Percentiles rank a stretch among this genome's conserved stretches.
Evolutionary conservation across 306 rosid genomes (phyloP).

Genomic region (Dryas octopetala): DNA sequence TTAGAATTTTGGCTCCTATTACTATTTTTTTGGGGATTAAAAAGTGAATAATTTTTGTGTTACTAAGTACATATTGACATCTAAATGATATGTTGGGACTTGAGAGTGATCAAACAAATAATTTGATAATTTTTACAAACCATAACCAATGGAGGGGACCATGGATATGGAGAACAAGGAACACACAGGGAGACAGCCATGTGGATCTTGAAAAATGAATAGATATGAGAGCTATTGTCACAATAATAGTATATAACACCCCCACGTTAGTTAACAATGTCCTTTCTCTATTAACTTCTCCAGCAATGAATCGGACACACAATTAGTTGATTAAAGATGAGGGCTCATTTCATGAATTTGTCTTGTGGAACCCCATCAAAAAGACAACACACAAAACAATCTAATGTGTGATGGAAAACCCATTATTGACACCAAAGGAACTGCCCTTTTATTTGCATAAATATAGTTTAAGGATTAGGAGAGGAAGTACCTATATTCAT

Average conservation of each 20-base stretch:
- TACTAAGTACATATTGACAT: neutral
- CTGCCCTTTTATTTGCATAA: neutral
- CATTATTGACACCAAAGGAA: neutral
- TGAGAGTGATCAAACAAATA: neutral
- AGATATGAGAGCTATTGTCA: constrained; percentile 1
- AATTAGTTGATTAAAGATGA: neutral
- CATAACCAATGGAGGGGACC: neutral
- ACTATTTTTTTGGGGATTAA: neutral
- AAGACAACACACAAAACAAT: neutral
- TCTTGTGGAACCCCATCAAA: constrained; percentile 19
- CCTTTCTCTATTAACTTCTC: neutral
- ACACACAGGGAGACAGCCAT: constrained; percentile 24
- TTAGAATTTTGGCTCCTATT: neutral
- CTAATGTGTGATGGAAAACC: neutral
- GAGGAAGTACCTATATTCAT: neutral
- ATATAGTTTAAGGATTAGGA: neutral
- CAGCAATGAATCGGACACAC: neutral
- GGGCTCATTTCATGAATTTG: neutral
- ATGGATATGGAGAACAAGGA: constrained; percentile 10
- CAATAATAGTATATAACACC: neutral
- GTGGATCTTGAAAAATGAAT: constrained; percentile 5
- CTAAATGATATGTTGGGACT: neutral
- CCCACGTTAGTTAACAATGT: neutral
- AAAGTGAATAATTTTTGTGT: neutral
- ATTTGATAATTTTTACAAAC: neutral